Percentiles rank a stretch among this genome's conserved stretches.
Evolutionary conservation across 2,329 filamentous ascomycete species (phyloP).

Genomic region (Fusarium vanettenii): DNA sequence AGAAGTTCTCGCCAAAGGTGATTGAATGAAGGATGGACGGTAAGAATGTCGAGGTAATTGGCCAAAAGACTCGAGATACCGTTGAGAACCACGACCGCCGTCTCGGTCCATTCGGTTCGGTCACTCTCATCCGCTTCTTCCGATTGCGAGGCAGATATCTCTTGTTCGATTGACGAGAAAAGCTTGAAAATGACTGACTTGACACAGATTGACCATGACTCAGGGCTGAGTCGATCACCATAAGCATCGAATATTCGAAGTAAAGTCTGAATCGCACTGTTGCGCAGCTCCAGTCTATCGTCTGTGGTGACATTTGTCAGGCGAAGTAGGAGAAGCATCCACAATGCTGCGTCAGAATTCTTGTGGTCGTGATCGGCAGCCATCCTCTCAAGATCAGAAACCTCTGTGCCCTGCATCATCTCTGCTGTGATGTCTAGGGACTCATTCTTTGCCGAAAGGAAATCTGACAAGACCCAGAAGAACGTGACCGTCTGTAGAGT

Average conservation of each 20-base stretch:
- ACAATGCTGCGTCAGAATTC: constrained; percentile 77
- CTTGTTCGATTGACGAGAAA: constrained; percentile 74
- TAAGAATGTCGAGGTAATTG: constrained; percentile 80
- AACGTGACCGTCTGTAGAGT: constrained; percentile 81
- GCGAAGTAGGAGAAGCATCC: constrained; percentile 80
- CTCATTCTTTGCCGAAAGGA: constrained; percentile 72
- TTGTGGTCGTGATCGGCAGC: constrained; percentile 69
- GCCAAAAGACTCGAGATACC: constrained; percentile 80
- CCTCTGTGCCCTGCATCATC: constrained; percentile 63
- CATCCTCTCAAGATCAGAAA: constrained; percentile 64
- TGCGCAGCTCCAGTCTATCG: constrained; percentile 79
- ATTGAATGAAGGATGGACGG: constrained; percentile 73
- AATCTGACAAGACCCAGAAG: constrained; percentile 95
- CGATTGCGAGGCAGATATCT: constrained; percentile 57
- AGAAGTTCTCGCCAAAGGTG: constrained; percentile 82
- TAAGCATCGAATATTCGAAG: constrained; percentile 93
- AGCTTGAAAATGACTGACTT: constrained; percentile 84
- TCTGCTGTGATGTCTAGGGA: constrained; percentile 68
- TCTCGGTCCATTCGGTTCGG: constrained; percentile 75
- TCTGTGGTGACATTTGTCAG: constrained; percentile 79
- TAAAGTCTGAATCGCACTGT: constrained; percentile 90
- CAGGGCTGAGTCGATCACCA: constrained; percentile 79
- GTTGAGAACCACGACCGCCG: constrained; percentile 78
- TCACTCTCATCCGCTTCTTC: constrained; percentile 55
- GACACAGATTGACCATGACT: constrained; percentile 87